These are phyloP conservation scores for Fusarium nodosum DNA, from an alignment of 2,329 filamentous ascomycete species.

Conservation along the genomic window DNA sequence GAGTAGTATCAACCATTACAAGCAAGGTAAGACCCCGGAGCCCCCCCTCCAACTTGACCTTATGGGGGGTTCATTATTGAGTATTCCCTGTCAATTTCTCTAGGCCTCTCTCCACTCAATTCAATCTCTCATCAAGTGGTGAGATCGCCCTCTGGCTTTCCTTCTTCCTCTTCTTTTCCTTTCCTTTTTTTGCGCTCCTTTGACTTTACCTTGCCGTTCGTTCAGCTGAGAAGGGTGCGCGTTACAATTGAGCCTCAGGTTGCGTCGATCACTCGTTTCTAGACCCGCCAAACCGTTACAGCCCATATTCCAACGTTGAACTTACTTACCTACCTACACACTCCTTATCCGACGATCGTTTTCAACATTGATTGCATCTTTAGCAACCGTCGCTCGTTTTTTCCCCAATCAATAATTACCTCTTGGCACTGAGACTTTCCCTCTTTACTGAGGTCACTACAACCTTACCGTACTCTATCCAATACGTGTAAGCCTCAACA, in stretches of 20 bases:
- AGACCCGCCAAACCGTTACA: slow-evolving; percentile 33
- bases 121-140: slow-evolving; percentile 33
- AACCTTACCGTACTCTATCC: slow-evolving; percentile 4
- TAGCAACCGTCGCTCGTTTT: slow-evolving; percentile 27
- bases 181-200: slow-evolving; percentile 30
- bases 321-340: neutral
- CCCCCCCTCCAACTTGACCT: slow-evolving; percentile 10
- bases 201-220: slow-evolving; percentile 6
- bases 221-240: slow-evolving; percentile 27
- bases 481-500: slow-evolving; percentile 5
- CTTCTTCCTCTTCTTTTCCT: slow-evolving; percentile 19
- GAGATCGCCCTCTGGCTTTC: slow-evolving; percentile 27
- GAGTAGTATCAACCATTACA: slow-evolving; percentile 5
- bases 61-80: slow-evolving; percentile 8
- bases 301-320: slow-evolving; percentile 21
- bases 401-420: slow-evolving; percentile 4
- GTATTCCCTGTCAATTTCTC: slow-evolving; percentile 6
- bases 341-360: slow-evolving; percentile 36
- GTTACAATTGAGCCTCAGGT: slow-evolving; percentile 28
- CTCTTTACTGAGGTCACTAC: neutral
- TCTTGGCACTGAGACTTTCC: slow-evolving; percentile 8
- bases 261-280: slow-evolving; percentile 45
- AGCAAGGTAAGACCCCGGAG: slow-evolving; percentile 10
- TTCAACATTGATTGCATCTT: slow-evolving; percentile 27
- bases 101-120: slow-evolving; percentile 29